Evolutionary conservation across 352 stramenopile genomes (phyloP).

Genomic region (Pythium volutum): DNA sequence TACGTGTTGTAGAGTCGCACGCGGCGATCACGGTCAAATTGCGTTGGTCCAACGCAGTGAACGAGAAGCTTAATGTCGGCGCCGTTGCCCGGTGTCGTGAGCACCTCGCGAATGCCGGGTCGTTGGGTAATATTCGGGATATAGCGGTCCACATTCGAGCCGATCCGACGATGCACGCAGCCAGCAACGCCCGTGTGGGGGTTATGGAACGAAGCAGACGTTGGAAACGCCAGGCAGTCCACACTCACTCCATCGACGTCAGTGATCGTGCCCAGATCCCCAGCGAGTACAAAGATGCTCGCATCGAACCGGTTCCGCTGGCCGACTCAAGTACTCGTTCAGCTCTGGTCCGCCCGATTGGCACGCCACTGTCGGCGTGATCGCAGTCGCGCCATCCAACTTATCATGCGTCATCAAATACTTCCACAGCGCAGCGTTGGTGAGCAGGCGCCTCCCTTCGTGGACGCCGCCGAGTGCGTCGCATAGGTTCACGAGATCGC

Average conservation of each 20-base stretch:
- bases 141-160: conserved; percentile 23
- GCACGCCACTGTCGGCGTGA: conserved; percentile 13
- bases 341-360: conserved; percentile 25
- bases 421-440: conserved; percentile 7
- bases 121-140: not conserved
- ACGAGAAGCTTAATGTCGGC: conserved; percentile 45
- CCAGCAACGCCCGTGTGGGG: conserved; percentile 40
- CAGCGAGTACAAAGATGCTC: conserved; percentile 36
- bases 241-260: conserved; percentile 27
- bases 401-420: conserved; percentile 12
- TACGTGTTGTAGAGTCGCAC: conserved; percentile 53
- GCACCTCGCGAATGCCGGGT: conserved; percentile 8
- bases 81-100: conserved; percentile 46
- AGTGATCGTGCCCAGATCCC: conserved; percentile 41
- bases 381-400: not conserved
- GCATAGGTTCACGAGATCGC: conserved; percentile 12
- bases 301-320: conserved; percentile 39
- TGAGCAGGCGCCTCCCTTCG: not conserved
- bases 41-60: conserved; percentile 47
- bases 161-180: conserved; percentile 50
- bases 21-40: not conserved
- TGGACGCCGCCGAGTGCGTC: not conserved
- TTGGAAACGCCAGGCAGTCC: conserved; percentile 67
- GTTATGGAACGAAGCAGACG: conserved; percentile 37
- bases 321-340: conserved; percentile 39